phyloP scores from a whole-genome alignment of 805 yeast species.

The Maudiozyma serrabonitensis region DNA sequence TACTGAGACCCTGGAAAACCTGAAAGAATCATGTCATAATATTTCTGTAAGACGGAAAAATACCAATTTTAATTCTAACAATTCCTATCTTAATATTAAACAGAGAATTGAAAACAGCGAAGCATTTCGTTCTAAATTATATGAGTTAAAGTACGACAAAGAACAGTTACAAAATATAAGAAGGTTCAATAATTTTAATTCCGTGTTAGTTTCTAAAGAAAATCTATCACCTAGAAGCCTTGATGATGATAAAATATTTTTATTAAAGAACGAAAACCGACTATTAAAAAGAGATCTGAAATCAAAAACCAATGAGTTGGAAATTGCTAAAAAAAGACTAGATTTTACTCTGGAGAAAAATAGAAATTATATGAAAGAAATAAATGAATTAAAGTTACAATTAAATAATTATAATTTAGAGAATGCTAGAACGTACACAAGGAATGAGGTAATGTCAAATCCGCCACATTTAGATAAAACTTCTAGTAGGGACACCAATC shows the following conservation, averaged over 20 bases:
- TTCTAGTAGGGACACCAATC: neutral
- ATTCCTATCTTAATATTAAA: constrained; percentile 6
- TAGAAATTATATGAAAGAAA: constrained; percentile 7
- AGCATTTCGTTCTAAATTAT: constrained; percentile 21
- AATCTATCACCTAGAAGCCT: neutral
- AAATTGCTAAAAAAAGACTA: neutral
- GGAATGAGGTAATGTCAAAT: neutral
- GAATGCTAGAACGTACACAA: neutral
- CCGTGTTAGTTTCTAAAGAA: neutral
- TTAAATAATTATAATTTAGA: neutral
- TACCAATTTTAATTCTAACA: neutral
- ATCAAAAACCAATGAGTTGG: neutral
- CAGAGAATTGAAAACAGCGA: constrained; percentile 22
- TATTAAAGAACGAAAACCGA: constrained; percentile 5
- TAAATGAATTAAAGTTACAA: constrained; percentile 13
- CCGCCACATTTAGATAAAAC: neutral
- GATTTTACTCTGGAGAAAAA: neutral
- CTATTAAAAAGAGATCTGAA: constrained; percentile 2
- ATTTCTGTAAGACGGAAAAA: constrained; percentile 5
- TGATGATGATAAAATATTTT: constrained; percentile 3
- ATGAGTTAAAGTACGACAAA: constrained; percentile 23
- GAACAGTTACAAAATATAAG: constrained; percentile 19
- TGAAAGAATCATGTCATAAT: constrained; percentile 16
- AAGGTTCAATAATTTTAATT: constrained; percentile 1
- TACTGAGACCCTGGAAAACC: constrained; percentile 12